These are phyloP conservation scores for Vaccinium vitisidaea DNA, from an alignment of 148 eudicot species.

Conservation along the genomic window DNA sequence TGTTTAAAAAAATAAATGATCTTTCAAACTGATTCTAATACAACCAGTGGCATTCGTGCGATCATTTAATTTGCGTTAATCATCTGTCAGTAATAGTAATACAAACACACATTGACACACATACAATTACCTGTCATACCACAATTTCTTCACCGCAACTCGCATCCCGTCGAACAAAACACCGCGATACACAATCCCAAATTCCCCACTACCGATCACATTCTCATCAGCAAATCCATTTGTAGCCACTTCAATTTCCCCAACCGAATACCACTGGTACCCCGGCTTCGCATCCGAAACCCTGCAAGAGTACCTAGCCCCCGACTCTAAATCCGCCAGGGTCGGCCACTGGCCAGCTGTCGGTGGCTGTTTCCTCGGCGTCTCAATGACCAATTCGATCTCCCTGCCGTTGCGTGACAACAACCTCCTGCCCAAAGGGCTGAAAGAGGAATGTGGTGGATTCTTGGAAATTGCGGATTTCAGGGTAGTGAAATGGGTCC, in stretches of 20 bases:
- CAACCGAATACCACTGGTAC: conserved; percentile 13
- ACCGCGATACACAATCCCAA: conserved; percentile 41
- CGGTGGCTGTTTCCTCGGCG: background rate
- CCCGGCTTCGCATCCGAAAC: background rate
- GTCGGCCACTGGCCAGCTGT: background rate
- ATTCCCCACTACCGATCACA: conserved; percentile 39
- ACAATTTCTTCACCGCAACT: conserved; percentile 39
- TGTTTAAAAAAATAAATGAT: too few species aligned
- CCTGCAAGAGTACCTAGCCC: background rate
- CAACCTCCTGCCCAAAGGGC: conserved; percentile 25
- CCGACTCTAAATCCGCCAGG: background rate
- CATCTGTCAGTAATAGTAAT: too few species aligned
- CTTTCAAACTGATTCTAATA: too few species aligned
- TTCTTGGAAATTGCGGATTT: conserved; percentile 3
- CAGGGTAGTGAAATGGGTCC: background rate
- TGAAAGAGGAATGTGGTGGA: background rate
- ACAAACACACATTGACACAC: too few species aligned
- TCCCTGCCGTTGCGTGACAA: conserved; percentile 29
- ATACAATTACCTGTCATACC: conserved; percentile 24
- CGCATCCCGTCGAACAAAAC: conserved; percentile 26
- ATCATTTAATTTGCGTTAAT: too few species aligned
- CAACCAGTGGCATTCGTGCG: too few species aligned
- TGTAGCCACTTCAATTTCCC: conserved; percentile 37
- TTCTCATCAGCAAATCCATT: conserved; percentile 30
- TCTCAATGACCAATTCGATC: conserved; percentile 13